Conservation (phyloP, 1,284 basidiomycete species). For the Ustilago bromivora region DNA sequence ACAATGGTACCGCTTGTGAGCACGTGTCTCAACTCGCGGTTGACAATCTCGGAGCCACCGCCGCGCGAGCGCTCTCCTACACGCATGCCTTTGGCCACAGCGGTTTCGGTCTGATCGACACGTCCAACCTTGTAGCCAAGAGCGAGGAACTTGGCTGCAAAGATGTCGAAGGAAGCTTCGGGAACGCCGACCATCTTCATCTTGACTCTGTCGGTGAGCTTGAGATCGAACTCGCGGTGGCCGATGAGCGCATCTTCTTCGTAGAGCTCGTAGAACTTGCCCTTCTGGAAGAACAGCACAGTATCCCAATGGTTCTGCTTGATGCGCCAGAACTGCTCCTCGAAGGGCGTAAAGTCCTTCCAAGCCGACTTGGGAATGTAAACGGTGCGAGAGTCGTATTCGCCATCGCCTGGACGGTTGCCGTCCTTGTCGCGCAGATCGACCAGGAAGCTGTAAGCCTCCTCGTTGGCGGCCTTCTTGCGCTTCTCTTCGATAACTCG, state of each 20-base stretch:
- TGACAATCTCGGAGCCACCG: constrained; percentile 71
- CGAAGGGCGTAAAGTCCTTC: constrained; percentile 91
- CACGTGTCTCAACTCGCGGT: constrained; percentile 89
- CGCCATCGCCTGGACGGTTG: constrained; percentile 80
- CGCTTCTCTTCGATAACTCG: constrained; percentile 71
- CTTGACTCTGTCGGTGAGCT: constrained; percentile 87
- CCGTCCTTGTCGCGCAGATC: constrained; percentile 87
- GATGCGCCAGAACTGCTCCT: constrained; percentile 74
- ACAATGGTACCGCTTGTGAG: constrained; percentile 97
- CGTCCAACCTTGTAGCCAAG: constrained; percentile 92
- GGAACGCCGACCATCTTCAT: constrained; percentile 98
- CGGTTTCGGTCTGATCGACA: constrained; percentile 97
- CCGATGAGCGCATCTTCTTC: constrained; percentile 70
- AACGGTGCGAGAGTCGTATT: constrained; percentile 93
- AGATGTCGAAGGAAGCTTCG: constrained; percentile 85
- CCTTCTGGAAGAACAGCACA: constrained; percentile 97
- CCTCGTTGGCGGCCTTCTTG: constrained; percentile 83
- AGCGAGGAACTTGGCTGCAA: constrained; percentile 72
- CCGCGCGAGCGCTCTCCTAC: constrained; percentile 73
- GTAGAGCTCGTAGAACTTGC: constrained; percentile 72
- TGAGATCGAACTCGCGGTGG: constrained; percentile 70
- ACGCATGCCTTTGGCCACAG: constrained; percentile 75
- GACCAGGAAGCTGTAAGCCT: constrained; percentile 83
- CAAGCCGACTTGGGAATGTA: constrained; percentile 83
- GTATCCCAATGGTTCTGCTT: constrained; percentile 71